phyloP scores from a whole-genome alignment of 2,329 filamentous ascomycete species.

The Phoma herbarum region DNA sequence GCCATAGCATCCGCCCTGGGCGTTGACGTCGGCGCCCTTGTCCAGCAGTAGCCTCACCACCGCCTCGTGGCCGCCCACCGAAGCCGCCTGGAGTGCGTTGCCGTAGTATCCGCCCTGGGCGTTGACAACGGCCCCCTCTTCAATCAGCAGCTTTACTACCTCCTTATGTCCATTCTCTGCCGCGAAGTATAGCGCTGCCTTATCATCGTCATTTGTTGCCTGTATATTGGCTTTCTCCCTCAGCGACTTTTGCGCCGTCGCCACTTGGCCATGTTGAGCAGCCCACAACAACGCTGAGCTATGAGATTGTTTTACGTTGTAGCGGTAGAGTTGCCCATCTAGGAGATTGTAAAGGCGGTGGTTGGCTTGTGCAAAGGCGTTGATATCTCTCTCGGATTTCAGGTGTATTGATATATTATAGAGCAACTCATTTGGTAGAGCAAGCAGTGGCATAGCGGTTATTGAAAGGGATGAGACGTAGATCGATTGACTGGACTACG shows the following conservation, averaged over 20 bases:
- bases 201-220: slow-evolving; percentile 1
- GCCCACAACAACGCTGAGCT: slow-evolving; percentile 12
- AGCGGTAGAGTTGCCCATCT: slow-evolving; percentile 4
- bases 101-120: no score
- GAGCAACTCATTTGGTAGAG: slow-evolving; percentile 10
- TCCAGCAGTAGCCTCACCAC: slow-evolving; percentile 10
- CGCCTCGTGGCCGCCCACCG: not conserved
- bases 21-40: not conserved
- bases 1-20: no score
- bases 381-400: slow-evolving; percentile 9
- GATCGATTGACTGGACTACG: no score
- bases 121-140: slow-evolving; percentile 7
- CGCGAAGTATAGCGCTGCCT: slow-evolving; percentile 5
- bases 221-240: slow-evolving; percentile 5
- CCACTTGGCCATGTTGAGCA: slow-evolving; percentile 6
- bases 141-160: slow-evolving; percentile 9
- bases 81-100: no score
- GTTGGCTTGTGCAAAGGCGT: slow-evolving; percentile 9
- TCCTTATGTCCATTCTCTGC: slow-evolving; percentile 19
- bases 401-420: not conserved
- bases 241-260: slow-evolving; percentile 11
- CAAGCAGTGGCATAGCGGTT: slow-evolving; percentile 4
- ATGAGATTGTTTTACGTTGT: slow-evolving; percentile 2
- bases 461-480: no score
- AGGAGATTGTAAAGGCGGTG: slow-evolving; percentile 7